Conservation (phyloP, 2,329 filamentous ascomycete genomes). For the Penicillium expansum region DNA sequence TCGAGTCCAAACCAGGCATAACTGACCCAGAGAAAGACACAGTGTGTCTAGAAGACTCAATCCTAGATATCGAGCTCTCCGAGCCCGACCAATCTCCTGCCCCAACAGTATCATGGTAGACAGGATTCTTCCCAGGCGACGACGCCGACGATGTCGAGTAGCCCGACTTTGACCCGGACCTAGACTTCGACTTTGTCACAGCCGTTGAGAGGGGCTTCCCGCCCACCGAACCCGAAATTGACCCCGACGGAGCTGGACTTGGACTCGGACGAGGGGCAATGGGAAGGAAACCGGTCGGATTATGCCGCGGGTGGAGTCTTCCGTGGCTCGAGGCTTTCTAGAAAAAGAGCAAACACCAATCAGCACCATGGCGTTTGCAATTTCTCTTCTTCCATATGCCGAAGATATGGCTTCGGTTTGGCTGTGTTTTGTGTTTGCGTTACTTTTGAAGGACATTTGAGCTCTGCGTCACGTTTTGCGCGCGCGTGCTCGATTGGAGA, state of each 20-base stretch:
- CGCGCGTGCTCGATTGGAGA: conserved; percentile 86
- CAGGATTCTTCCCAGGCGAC: neutral
- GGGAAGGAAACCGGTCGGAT: conserved; percentile 21
- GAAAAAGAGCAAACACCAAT: conserved; percentile 19
- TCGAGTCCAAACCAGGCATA: neutral
- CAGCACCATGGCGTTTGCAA: conserved; percentile 22
- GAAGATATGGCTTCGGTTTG: conserved; percentile 15
- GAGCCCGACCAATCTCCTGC: conserved; percentile 21
- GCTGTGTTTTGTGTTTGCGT: conserved; percentile 22
- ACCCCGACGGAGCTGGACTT: neutral
- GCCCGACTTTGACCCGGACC: conserved; percentile 18
- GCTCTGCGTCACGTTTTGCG: conserved; percentile 35
- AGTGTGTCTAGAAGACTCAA: neutral
- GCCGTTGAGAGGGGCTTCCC: neutral
- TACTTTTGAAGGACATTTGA: conserved; percentile 33
- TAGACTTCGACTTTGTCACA: neutral
- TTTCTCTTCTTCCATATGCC: conserved; percentile 10
- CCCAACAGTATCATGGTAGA: conserved; percentile 5
- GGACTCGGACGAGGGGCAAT: conserved; percentile 21
- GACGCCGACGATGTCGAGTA: neutral
- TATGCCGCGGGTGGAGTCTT: conserved; percentile 23
- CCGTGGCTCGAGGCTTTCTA: conserved; percentile 24
- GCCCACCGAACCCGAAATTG: neutral
- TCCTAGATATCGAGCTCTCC: conserved; percentile 8
- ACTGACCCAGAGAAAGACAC: neutral